phyloP scores from a whole-genome alignment of 176 grass and related monocot genomes.

The Musa beccarii region DNA sequence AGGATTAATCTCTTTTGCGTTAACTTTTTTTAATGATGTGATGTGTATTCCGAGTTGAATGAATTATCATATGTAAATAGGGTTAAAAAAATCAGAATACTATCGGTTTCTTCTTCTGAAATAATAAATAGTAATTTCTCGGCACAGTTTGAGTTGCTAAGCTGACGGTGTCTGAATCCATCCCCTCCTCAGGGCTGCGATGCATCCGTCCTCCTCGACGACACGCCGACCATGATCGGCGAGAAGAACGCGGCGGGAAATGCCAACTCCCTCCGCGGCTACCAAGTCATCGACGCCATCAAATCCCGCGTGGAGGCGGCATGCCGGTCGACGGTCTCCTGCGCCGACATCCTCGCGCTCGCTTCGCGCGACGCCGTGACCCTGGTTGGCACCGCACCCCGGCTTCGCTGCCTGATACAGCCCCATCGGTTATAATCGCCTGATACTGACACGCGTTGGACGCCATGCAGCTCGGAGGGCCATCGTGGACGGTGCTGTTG shows the following conservation, averaged over 20 bases:
- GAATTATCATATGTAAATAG: too few relatives aligned
- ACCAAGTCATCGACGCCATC: slow-evolving; percentile 76
- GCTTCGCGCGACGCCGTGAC: background rate
- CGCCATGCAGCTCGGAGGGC: slow-evolving; percentile 50
- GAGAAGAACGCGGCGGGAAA: slow-evolving; percentile 81
- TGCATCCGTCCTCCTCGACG: slow-evolving; percentile 75
- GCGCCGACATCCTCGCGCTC: slow-evolving; percentile 9
- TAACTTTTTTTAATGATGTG: too few relatives aligned
- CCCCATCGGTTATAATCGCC: background rate
- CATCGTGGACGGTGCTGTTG: slow-evolving; percentile 51
- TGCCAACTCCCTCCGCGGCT: slow-evolving; percentile 69
- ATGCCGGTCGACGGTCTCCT: slow-evolving; percentile 38
- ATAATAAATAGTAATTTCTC: too few relatives aligned
- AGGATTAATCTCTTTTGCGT: too few relatives aligned
- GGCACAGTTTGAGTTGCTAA: too few relatives aligned
- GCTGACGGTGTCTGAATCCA: background rate
- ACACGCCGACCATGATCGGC: slow-evolving; percentile 51
- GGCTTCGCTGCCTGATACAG: background rate
- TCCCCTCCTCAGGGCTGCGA: slow-evolving; percentile 49
- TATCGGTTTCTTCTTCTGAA: too few relatives aligned
- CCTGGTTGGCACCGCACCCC: background rate
- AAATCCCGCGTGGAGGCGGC: slow-evolving; percentile 53
- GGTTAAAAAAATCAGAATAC: too few relatives aligned
- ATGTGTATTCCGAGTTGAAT: too few relatives aligned
- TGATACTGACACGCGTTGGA: background rate